Evolutionary conservation across 2,329 filamentous ascomycete species (phyloP).

Genomic region (Onygena corvina): DNA sequence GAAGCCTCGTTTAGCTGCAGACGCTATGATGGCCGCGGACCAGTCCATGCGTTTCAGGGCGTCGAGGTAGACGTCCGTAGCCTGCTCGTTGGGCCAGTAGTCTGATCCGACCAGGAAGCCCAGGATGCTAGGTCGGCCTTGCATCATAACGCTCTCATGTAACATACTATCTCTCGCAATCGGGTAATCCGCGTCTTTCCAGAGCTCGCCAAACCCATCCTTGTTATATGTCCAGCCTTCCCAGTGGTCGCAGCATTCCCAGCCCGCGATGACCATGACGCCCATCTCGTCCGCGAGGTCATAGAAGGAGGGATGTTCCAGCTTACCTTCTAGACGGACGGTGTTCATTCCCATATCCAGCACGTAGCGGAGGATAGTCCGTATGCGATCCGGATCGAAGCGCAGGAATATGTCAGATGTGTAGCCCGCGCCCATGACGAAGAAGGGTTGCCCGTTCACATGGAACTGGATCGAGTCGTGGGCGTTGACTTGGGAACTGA

Average conservation of each 20-base stretch:
- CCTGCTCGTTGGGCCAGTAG: constrained; percentile 50
- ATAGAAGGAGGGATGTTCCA: constrained; percentile 51
- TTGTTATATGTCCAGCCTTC: constrained; percentile 52
- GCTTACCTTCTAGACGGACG: constrained; percentile 51
- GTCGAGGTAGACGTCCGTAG: constrained; percentile 42
- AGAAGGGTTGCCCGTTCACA: constrained; percentile 47
- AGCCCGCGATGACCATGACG: constrained; percentile 50
- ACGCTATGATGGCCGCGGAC: constrained; percentile 46
- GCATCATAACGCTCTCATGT: constrained; percentile 50
- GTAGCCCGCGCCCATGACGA: constrained; percentile 51
- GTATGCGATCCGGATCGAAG: constrained; percentile 41
- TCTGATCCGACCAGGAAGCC: constrained; percentile 51
- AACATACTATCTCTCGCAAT: constrained; percentile 45
- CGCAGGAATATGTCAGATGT: constrained; percentile 51
- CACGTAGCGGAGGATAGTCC: constrained; percentile 41
- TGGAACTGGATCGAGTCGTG: constrained; percentile 45
- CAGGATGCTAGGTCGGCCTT: constrained; percentile 48
- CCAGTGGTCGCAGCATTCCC: constrained; percentile 60
- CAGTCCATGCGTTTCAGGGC: constrained; percentile 43
- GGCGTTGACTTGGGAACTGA: constrained; percentile 41
- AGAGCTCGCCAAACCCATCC: constrained; percentile 37
- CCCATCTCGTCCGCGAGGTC: constrained; percentile 47
- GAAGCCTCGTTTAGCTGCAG: constrained; percentile 45
- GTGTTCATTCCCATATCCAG: constrained; percentile 53
- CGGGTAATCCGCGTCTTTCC: constrained; percentile 44